These are phyloP conservation scores for Cryomyces antarcticus DNA, from an alignment of 495 filamentous ascomycete genomes.

Conservation along the genomic window DNA sequence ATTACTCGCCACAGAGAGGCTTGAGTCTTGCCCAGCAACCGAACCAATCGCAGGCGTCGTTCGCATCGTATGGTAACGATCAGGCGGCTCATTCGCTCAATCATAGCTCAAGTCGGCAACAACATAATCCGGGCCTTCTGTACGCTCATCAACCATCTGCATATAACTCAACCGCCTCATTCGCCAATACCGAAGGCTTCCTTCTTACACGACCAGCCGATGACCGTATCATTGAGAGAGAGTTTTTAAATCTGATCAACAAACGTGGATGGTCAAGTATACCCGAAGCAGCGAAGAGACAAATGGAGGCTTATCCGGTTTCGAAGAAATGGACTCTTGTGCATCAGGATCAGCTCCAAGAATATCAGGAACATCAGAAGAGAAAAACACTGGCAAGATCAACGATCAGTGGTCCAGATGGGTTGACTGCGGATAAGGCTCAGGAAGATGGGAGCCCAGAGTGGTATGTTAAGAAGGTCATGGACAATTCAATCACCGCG, in stretches of 20 bases:
- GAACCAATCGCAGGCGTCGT: slow-evolving; percentile 9
- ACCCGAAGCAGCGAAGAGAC: slow-evolving; percentile 82
- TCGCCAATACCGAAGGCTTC: slow-evolving; percentile 31
- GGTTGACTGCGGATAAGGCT: slow-evolving; percentile 26
- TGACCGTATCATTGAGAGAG: slow-evolving; percentile 71
- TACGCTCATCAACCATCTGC: slow-evolving; percentile 13
- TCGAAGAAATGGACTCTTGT: slow-evolving; percentile 96
- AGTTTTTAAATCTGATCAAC: slow-evolving; percentile 86
- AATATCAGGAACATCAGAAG: slow-evolving; percentile 88
- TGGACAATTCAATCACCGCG: slow-evolving; percentile 82
- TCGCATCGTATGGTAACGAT: slow-evolving; percentile 12
- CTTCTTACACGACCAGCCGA: slow-evolving; percentile 55
- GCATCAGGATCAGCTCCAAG: slow-evolving; percentile 81
- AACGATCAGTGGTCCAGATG: slow-evolving; percentile 36
- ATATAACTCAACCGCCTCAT: slow-evolving; percentile 28
- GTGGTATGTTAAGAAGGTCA: slow-evolving; percentile 93
- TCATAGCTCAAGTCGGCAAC: not conserved
- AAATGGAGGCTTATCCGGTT: slow-evolving; percentile 86
- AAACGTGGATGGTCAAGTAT: slow-evolving; percentile 94
- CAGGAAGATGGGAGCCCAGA: slow-evolving; percentile 93
- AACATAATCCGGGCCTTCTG: slow-evolving; percentile 4
- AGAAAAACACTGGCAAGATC: slow-evolving; percentile 48
- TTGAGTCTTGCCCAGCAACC: not conserved
- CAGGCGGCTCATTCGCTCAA: slow-evolving; percentile 2
- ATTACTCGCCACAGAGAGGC: slow-evolving; percentile 15